Evolutionary conservation across 371 early-diverging fungal genomes (phyloP).

Genomic region (Dichotomocladium elegans): DNA sequence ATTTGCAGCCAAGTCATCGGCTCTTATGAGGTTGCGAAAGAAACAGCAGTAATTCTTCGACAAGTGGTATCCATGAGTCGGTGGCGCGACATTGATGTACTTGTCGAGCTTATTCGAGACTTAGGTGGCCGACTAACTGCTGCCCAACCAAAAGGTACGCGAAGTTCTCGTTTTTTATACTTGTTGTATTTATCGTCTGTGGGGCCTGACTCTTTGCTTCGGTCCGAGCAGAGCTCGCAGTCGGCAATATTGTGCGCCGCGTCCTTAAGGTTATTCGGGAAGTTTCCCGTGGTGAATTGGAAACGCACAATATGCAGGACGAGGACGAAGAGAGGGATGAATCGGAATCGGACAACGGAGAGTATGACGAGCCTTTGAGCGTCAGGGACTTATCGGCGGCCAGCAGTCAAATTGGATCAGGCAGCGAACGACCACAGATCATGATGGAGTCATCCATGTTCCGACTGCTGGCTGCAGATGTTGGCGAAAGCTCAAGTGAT

Average conservation of each 20-base stretch:
- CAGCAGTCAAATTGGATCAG: conserved; percentile 19
- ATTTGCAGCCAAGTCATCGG: conserved; percentile 69
- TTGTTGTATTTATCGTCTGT: not conserved
- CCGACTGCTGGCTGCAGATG: conserved; percentile 56
- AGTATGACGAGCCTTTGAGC: conserved; percentile 12
- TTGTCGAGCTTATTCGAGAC: conserved; percentile 62
- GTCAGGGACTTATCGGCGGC: conserved; percentile 13
- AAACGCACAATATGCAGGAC: conserved; percentile 23
- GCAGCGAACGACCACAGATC: conserved; percentile 15
- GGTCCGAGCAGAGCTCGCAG: conserved; percentile 74
- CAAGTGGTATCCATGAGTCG: conserved; percentile 73
- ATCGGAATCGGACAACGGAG: conserved; percentile 10
- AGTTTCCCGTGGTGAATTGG: conserved; percentile 47
- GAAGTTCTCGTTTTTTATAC: not conserved
- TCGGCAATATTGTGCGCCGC: conserved; percentile 83
- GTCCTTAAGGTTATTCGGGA: conserved; percentile 85
- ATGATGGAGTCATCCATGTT: conserved; percentile 59
- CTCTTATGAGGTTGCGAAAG: conserved; percentile 71
- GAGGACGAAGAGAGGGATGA: conserved; percentile 7
- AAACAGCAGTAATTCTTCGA: conserved; percentile 76
- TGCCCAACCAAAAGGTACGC: conserved; percentile 81
- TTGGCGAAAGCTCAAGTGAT: conserved; percentile 20
- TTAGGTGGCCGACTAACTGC: conserved; percentile 64
- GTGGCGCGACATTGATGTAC: conserved; percentile 64
- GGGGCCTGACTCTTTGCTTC: not conserved